Evolutionary conservation across 2,329 filamentous ascomycete species (phyloP), one percentile per base, ranked within the genome.

Genomic region (Emmonsia crescens): DNA sequence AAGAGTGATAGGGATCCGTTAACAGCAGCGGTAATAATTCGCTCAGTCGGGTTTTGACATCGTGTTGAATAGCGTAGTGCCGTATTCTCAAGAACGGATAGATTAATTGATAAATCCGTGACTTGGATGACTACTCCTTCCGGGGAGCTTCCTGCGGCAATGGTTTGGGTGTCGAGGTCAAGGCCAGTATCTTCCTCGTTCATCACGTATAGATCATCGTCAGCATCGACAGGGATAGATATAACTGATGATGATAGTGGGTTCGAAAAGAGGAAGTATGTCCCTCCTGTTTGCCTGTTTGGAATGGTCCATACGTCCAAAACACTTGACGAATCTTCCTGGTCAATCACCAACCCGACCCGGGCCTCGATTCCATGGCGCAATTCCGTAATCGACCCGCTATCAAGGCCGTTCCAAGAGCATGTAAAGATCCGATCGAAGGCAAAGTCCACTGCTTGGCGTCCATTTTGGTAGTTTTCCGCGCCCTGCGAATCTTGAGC

Each of bases 341-440:
- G 67, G 16, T 73, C 69, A 59, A 76, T 73, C 1, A 73, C 69
- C 56, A 74, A 68, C 12, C 82, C 84, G 65, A 89, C 83, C 61
- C 82, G 84, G 21, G 87, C 89, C 68, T 88, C 84, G 33, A 89
- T 75, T 3, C 89, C 89, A 71, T 85, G 79, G 64, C 88, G 82
- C 64, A 89, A 79, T 68, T 93, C 88, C 2, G 84, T 83, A 29
- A 93, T 76, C 8, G 82, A 81, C 10, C 88, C 88, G 36, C 79
- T 81, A 1, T 76, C 71, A 38, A 69, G 74, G 0, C 85, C 85
- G 66, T 83, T 83, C 0, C 87, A 85, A 24, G 85, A 86, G 51
- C 85, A 86, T 27, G 83, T 82, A 72, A 89, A 91, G 16, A 91
- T 70, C 29, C 81, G 79, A 66, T 87, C 83, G n/a, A 77, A 77